phyloP scores from a whole-genome alignment of 2,329 filamentous ascomycete species.

The Claviceps citrina region DNA sequence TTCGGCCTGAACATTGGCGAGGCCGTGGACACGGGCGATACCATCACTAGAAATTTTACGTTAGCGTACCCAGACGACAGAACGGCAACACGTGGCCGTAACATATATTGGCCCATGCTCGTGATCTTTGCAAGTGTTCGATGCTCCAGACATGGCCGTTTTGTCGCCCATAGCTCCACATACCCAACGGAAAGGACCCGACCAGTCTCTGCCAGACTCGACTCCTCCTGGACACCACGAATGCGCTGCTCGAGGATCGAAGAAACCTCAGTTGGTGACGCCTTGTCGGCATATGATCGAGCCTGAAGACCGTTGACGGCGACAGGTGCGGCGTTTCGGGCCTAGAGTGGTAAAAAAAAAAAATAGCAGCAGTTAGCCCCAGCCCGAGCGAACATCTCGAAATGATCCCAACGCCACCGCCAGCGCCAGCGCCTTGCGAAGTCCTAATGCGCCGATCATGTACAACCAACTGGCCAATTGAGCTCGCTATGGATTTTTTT shows the following conservation, averaged over 20 bases:
- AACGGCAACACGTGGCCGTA: not conserved
- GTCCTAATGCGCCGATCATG: not conserved
- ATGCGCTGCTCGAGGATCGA: conserved; percentile 99
- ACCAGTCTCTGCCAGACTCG: conserved; percentile 91
- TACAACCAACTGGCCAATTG: conserved; percentile 20
- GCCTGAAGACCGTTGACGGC: conserved; percentile 47
- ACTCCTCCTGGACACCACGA: conserved; percentile 94
- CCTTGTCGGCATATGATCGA: conserved; percentile 87
- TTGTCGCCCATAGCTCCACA: conserved; percentile 27
- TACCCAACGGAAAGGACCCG: conserved; percentile 98
- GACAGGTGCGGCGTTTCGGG: conserved; percentile 72
- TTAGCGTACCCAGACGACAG: conserved; percentile 13
- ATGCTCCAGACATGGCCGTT: not conserved
- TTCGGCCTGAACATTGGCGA: conserved; percentile 99
- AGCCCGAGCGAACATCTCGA: conserved; percentile 26
- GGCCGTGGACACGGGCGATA: conserved; percentile 99
- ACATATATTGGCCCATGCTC: not conserved
- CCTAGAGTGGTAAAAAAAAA: conserved; percentile 40
- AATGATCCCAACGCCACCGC: conserved; percentile 8
- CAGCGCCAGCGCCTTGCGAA: not conserved
- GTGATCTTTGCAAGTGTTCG: not conserved
- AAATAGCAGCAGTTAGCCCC: conserved; percentile 33
- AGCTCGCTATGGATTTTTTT: conserved; percentile 15
- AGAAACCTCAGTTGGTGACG: conserved; percentile 91
- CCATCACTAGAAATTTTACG: conserved; percentile 59